phyloP scores from a whole-genome alignment of 75 land plant genomes.

The Cunninghamia lanceolata region DNA sequence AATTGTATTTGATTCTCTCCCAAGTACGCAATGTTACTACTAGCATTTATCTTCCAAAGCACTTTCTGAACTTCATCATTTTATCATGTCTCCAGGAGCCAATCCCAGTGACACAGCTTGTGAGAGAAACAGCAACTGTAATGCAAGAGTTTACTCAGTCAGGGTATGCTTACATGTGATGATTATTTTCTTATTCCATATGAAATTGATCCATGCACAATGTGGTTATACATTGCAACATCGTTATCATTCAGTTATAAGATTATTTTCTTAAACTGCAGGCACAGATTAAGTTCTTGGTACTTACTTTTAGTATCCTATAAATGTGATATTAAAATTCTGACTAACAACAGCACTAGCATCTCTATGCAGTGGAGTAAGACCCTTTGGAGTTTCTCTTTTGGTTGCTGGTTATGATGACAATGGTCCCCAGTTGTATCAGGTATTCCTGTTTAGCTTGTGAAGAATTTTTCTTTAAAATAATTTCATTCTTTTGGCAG shows the following conservation, averaged over 20 bases:
- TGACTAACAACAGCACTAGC: conserved; percentile 1
- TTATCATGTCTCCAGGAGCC: conserved; percentile 55
- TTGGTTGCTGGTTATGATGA: conserved; percentile 98
- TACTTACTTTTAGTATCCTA: background rate
- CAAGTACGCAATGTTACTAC: background rate
- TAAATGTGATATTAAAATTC: background rate
- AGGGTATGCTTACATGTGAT: conserved; percentile 50
- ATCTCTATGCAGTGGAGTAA: conserved; percentile 75
- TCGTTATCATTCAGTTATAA: background rate
- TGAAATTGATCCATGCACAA: background rate
- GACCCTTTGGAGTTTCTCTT: conserved; percentile 98
- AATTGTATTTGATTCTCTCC: background rate
- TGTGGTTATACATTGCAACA: background rate
- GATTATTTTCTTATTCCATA: background rate
- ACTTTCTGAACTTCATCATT: background rate
- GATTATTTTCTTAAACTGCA: background rate
- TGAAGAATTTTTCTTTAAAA: background rate
- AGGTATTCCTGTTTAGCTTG: conserved; percentile 37
- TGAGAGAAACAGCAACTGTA: conserved; percentile 96
- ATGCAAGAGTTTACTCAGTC: conserved; percentile 99
- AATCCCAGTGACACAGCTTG: conserved; percentile 97
- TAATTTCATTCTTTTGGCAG: background rate
- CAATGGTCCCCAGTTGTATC: conserved; percentile 94
- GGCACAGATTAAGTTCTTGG: background rate
- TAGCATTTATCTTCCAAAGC: background rate